phyloP scores from a whole-genome alignment of 257 asterid species.

The Solanum lignicaule region DNA sequence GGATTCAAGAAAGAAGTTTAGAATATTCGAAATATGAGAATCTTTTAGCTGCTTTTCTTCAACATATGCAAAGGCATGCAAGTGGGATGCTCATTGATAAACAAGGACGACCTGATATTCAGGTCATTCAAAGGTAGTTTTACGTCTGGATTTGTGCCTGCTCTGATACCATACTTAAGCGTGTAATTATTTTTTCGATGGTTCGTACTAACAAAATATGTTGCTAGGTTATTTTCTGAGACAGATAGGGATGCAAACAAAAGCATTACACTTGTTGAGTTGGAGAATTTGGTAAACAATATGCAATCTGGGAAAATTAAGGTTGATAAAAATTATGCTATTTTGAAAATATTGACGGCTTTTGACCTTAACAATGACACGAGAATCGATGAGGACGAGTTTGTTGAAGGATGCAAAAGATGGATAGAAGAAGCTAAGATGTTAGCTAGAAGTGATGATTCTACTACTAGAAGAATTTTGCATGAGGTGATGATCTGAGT shows the following conservation, averaged over 20 bases:
- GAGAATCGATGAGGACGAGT: conserved; percentile 21
- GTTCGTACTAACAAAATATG: neutral
- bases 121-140: conserved; percentile 27
- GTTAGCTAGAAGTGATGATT: conserved; percentile 12
- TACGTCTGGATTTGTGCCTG: neutral
- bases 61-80: conserved; percentile 29
- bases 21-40: conserved; percentile 39
- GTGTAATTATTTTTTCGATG: neutral
- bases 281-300: conserved; percentile 22
- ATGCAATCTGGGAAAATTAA: conserved; percentile 21
- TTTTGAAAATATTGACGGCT: conserved; percentile 15
- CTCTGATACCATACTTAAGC: neutral
- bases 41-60: conserved; percentile 24
- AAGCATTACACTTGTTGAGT: conserved; percentile 15
- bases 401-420: conserved; percentile 20
- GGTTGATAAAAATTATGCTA: conserved; percentile 29
- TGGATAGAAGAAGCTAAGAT: conserved; percentile 25
- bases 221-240: conserved; percentile 17
- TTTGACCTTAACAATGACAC: conserved; percentile 20
- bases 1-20: conserved; percentile 53
- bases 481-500: neutral
- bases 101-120: conserved; percentile 25
- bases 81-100: conserved; percentile 23
- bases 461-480: conserved; percentile 1
- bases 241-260: conserved; percentile 27